Percentiles rank a stretch among this genome's conserved stretches.
Evolutionary conservation across 2,329 filamentous ascomycete species (phyloP).

Genomic region (Fusarium sp.): DNA sequence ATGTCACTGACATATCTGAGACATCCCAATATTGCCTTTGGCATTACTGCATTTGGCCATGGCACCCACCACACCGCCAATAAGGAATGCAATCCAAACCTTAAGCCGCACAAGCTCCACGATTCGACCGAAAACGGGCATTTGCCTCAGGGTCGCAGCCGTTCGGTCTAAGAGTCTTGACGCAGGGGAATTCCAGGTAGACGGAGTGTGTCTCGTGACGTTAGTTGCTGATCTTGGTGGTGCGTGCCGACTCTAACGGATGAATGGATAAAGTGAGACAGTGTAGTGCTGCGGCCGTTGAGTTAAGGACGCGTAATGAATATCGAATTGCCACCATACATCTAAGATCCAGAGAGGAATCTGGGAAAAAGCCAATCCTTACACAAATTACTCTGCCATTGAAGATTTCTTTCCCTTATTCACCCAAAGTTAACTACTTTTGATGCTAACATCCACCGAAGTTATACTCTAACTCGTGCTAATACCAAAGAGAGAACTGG

Average conservation of each 20-base stretch:
- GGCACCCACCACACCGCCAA: neutral
- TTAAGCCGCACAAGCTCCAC: neutral
- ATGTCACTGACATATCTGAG: conserved; percentile 23
- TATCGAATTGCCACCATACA: neutral
- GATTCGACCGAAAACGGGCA: neutral
- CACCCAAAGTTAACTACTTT: too few relatives aligned
- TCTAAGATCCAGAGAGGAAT: neutral
- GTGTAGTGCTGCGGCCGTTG: neutral
- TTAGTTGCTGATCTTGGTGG: neutral
- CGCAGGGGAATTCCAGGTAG: conserved; percentile 27
- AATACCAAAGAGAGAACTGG: too few relatives aligned
- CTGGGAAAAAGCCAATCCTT: neutral
- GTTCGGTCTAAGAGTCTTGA: conserved; percentile 7
- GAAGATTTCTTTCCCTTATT: too few relatives aligned
- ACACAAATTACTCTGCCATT: too few relatives aligned
- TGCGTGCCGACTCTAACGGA: neutral
- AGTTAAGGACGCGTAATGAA: neutral
- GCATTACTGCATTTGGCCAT: neutral
- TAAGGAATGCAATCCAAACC: conserved; percentile 26
- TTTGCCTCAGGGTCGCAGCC: neutral
- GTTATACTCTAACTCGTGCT: too few relatives aligned
- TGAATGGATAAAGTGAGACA: neutral
- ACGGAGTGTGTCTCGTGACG: conserved; percentile 1
- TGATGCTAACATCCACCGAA: too few relatives aligned
- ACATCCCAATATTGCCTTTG: neutral